Evolutionary conservation across 495 filamentous ascomycete genomes (phyloP).

Genomic region (Alectoria sarmentosa): DNA sequence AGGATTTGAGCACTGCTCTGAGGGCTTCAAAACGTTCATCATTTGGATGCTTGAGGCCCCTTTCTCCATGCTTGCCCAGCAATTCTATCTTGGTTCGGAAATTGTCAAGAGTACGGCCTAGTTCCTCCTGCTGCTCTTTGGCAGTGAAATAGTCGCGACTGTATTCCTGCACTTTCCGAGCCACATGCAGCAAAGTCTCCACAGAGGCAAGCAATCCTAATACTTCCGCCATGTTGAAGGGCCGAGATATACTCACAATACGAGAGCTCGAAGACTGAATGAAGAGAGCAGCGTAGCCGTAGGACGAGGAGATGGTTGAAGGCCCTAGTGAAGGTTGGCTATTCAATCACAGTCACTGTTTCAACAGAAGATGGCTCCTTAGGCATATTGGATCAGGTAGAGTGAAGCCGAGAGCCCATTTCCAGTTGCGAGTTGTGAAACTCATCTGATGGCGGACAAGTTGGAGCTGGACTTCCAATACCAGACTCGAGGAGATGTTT

Average conservation of each 20-base stretch:
- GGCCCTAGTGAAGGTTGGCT: too few relatives aligned
- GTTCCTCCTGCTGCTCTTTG: background rate
- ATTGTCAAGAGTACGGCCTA: background rate
- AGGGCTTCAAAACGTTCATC: slow-evolving; percentile 4
- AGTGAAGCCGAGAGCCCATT: too few relatives aligned
- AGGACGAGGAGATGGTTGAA: background rate
- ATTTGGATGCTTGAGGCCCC: background rate
- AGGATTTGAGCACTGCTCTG: background rate
- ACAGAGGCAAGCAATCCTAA: slow-evolving; percentile 3
- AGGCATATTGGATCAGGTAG: too few relatives aligned
- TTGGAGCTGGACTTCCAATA: too few relatives aligned
- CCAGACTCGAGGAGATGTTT: too few relatives aligned
- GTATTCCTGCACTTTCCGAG: slow-evolving; percentile 8
- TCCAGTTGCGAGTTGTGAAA: too few relatives aligned
- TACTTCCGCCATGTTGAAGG: background rate
- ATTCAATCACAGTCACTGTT: too few relatives aligned
- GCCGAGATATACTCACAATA: background rate
- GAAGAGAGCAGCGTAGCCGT: background rate
- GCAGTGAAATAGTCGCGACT: slow-evolving; percentile 1
- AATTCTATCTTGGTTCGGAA: background rate
- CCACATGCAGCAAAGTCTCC: background rate
- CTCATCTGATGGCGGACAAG: too few relatives aligned
- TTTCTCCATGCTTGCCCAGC: background rate
- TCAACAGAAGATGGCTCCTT: too few relatives aligned
- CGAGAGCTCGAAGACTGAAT: background rate